Conservation (phyloP, 768 basidiomycete species). For the Kwoniella botswanensis region DNA sequence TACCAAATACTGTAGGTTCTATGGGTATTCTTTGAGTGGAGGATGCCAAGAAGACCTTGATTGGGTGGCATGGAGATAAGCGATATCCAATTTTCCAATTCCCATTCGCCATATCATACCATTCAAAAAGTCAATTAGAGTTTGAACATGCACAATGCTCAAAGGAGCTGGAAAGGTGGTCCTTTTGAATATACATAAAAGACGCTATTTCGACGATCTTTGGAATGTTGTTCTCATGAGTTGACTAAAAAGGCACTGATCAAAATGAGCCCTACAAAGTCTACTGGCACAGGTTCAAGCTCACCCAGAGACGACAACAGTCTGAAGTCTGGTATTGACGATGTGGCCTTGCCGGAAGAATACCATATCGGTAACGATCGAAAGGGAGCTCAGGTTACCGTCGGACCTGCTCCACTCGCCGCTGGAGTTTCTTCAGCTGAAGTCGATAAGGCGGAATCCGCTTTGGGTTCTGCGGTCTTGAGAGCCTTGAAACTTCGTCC, state of each 20-base stretch:
- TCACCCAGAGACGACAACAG: slow-evolving; percentile 15
- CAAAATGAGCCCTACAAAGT: slow-evolving; percentile 2
- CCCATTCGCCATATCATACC: slow-evolving; percentile 3
- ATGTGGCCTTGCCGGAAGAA: slow-evolving; percentile 10
- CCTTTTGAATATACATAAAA: not conserved
- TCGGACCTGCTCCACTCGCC: slow-evolving; percentile 10
- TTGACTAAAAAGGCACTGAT: too few species aligned
- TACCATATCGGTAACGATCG: slow-evolving; percentile 14
- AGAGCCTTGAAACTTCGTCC: slow-evolving; percentile 26
- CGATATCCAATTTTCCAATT: slow-evolving; percentile 10
- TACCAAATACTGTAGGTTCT: not conserved
- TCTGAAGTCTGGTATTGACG: slow-evolving; percentile 3
- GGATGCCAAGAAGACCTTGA: not conserved
- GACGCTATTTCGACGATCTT: not conserved
- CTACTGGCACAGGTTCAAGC: not conserved
- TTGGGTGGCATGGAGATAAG: not conserved
- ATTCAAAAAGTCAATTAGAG: not conserved
- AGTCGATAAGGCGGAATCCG: slow-evolving; percentile 19
- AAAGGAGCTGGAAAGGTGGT: not conserved
- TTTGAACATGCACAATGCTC: not conserved
- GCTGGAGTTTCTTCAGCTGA: slow-evolving; percentile 16
- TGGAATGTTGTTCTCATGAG: too few species aligned
- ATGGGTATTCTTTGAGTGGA: not conserved
- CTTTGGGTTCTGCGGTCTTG: slow-evolving; percentile 31
- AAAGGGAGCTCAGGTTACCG: not conserved